A percentile compares a stretch with the other conserved stretches of the same genome.
These are phyloP conservation scores for Madurella mycetomatis DNA, from an alignment of 2,329 filamentous ascomycete species.

Conservation along the genomic window DNA sequence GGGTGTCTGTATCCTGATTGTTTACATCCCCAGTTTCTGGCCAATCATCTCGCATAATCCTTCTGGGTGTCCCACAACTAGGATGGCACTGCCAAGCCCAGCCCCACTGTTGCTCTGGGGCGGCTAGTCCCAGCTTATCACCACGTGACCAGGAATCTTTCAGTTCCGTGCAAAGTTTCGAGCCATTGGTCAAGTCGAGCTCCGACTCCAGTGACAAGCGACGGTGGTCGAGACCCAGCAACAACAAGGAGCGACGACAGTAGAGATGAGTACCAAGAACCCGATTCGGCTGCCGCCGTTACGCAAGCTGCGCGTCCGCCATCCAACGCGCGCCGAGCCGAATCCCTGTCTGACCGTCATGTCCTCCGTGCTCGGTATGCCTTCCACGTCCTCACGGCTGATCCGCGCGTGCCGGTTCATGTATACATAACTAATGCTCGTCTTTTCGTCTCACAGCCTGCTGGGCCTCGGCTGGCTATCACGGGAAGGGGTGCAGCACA, in stretches of 20 bases:
- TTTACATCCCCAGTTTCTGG: conserved; percentile 23
- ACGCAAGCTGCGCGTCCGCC: conserved; percentile 49
- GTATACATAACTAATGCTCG: background rate
- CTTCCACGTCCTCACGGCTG: conserved; percentile 19
- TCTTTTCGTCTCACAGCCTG: conserved; percentile 53
- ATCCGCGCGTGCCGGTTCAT: background rate
- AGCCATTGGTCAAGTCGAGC: background rate
- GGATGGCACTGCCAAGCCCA: background rate
- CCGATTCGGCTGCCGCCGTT: conserved; percentile 56
- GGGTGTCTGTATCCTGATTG: conserved; percentile 12
- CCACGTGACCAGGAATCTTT: conserved; percentile 24
- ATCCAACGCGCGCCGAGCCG: conserved; percentile 45
- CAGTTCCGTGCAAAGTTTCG: background rate
- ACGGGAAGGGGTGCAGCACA: conserved; percentile 52
- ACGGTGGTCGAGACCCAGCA: conserved; percentile 1
- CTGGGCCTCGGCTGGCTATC: conserved; percentile 77
- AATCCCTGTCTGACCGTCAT: conserved; percentile 55
- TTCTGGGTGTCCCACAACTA: background rate
- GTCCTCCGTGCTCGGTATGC: conserved; percentile 53
- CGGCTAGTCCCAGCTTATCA: conserved; percentile 10
- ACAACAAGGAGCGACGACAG: conserved; percentile 2
- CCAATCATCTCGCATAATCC: conserved; percentile 15
- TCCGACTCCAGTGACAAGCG: conserved; percentile 3
- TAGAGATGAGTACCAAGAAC: conserved; percentile 36
- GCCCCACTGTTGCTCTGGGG: background rate